phyloP scores from a whole-genome alignment of 805 yeast species.

The Teunomyces panamensis region DNA sequence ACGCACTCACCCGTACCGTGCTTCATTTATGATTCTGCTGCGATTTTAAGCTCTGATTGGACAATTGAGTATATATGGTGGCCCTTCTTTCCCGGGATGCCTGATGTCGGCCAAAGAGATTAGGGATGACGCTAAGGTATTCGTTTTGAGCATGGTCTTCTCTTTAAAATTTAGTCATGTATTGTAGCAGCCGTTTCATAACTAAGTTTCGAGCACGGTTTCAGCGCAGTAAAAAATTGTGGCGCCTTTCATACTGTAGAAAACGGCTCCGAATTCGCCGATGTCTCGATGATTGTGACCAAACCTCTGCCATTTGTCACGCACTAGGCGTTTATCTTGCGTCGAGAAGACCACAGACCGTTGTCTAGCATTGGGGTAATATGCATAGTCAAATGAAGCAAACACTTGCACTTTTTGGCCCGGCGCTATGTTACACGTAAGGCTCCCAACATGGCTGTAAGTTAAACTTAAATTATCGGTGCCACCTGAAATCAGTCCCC shows the following conservation, averaged over 20 bases:
- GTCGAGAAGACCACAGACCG: constrained; percentile 8
- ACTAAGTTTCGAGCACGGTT: neutral
- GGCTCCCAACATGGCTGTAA: constrained; percentile 12
- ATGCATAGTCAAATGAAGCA: constrained; percentile 10
- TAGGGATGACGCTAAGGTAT: no score
- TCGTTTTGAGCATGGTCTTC: neutral
- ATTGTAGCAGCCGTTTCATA: neutral
- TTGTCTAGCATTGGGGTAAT: constrained; percentile 14
- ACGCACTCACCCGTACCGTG: no score
- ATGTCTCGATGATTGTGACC: constrained; percentile 4
- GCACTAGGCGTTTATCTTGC: neutral
- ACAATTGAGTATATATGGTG: no score
- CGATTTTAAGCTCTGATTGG: no score
- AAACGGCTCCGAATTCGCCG: constrained; percentile 13
- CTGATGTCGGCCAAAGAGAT: no score
- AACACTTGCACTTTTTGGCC: constrained; percentile 19
- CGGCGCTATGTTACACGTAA: constrained; percentile 15
- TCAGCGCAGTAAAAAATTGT: constrained; percentile 17
- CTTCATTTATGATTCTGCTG: no score
- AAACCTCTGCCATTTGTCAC: neutral
- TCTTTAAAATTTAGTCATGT: neutral
- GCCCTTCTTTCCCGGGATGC: no score
- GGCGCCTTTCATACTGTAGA: constrained; percentile 10
- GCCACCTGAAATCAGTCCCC: constrained; percentile 5
- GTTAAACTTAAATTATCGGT: constrained; percentile 10